Evolutionary conservation across 176 grass and related monocot species (phyloP), one percentile per base, ranked within the genome.

Genomic region (Oryza longistaminata): DNA sequence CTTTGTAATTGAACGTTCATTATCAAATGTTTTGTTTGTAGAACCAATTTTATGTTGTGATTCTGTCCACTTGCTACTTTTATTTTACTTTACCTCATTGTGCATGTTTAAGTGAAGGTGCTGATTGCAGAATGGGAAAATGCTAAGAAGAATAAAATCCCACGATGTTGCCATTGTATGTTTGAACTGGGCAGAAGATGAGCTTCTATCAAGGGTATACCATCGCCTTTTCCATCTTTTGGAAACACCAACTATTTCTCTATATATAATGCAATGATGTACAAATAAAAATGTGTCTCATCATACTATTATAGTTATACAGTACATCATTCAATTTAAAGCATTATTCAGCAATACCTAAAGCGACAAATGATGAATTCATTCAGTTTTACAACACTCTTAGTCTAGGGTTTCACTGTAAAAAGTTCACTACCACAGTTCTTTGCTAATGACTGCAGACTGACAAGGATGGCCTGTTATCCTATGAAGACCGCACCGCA

Each of bases 121-220:
- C 84, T 93, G 52, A 90, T 89, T 91, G 49, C 93, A 98, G 93
- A 98, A 95, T 9, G 96, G 96, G 78, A 98, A 95, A 90, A 74
- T 98, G 77, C 71, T 98, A 82, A 92, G 91, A 88, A 90, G 81
- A 85, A 78, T 87, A 60, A 95, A 90, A 80, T 90, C 88, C 2
- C 96, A 98, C 2, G 81, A 88, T 88, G 89, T 81, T 60, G 79
- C 96, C 39, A 87, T 98, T 87, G 75, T 95, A 85, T 98, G 85
- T 86, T 85, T 98, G 88, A 98, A 98, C 68, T 98, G 96, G 96
- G 81, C 89, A 3, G 96, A 98, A 89, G 91, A 93, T 68, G 82
- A 76, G 87, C 71, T 74, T 46, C 68, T 70, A 66, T 73, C 64
- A 82, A 88, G 31, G 89, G 96, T 98, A 95, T 76, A 64, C 16